phyloP scores from a whole-genome alignment of 805 yeast species.

The Barnettozyma botsteinii region DNA sequence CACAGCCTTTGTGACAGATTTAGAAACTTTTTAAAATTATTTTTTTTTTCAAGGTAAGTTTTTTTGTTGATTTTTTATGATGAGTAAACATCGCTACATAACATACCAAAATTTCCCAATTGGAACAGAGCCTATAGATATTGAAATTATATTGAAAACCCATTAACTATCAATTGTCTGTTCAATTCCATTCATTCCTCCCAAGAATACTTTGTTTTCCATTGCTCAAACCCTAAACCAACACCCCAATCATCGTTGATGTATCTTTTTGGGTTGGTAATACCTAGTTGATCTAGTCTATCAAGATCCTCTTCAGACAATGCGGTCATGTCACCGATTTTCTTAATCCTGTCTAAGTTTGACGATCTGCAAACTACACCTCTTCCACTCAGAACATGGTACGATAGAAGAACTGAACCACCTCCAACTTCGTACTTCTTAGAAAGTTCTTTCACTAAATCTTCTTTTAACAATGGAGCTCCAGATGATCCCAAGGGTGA shows the following conservation, averaged over 20 bases:
- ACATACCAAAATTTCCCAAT: too few relatives aligned
- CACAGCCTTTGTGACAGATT: too few relatives aligned
- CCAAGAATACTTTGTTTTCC: constrained; percentile 17
- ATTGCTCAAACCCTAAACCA: constrained; percentile 17
- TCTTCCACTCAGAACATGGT: constrained; percentile 58
- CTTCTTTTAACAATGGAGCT: constrained; percentile 55
- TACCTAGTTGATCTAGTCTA: constrained; percentile 30
- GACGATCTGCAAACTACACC: constrained; percentile 65
- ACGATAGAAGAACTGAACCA: constrained; percentile 56
- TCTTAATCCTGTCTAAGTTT: constrained; percentile 53
- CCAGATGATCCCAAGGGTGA: constrained; percentile 63
- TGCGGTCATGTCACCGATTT: constrained; percentile 33
- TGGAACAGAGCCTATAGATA: too few relatives aligned
- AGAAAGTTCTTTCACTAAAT: constrained; percentile 47
- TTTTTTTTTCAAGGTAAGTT: too few relatives aligned
- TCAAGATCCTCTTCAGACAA: constrained; percentile 38
- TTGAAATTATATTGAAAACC: too few relatives aligned
- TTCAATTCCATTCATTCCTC: constrained; percentile 6
- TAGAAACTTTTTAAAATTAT: too few relatives aligned
- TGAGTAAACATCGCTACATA: too few relatives aligned
- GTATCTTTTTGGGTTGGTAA: constrained; percentile 27
- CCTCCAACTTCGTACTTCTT: constrained; percentile 46
- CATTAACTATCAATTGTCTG: neutral
- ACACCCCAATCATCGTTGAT: constrained; percentile 25
- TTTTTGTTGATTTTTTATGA: too few relatives aligned